These are phyloP conservation scores for Lablab purpureus DNA, from an alignment of 306 rosid species.

Conservation along the genomic window DNA sequence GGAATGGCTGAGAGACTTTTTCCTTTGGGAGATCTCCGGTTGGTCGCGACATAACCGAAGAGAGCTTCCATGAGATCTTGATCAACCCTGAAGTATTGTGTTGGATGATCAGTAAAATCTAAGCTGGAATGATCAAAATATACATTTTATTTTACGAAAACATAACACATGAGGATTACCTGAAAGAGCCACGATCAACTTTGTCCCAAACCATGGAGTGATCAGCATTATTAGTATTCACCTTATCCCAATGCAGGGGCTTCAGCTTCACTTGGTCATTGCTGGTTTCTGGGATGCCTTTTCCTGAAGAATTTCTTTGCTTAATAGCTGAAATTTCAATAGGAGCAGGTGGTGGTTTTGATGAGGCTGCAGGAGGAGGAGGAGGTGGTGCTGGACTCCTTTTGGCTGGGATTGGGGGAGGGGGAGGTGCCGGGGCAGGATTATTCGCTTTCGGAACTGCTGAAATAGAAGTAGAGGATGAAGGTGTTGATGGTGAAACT, in stretches of 20 bases:
- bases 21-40: conserved; percentile 63
- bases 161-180: conserved; percentile 53
- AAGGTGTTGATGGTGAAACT: conserved; percentile 37
- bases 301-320: conserved; percentile 53
- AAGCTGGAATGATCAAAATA: not conserved
- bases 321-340: conserved; percentile 28
- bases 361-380: conserved; percentile 57
- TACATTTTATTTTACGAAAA: not conserved
- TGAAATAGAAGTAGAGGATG: conserved; percentile 37
- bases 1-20: conserved; percentile 32
- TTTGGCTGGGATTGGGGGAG: conserved; percentile 44
- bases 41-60: conserved; percentile 78
- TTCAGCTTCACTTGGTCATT: conserved; percentile 69
- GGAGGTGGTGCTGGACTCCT: conserved; percentile 53
- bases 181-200: conserved; percentile 78
- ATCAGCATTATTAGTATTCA: conserved; percentile 69
- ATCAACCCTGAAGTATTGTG: conserved; percentile 63
- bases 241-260: conserved; percentile 95
- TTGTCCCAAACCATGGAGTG: conserved; percentile 99
- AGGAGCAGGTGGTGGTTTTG: conserved; percentile 50
- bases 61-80: conserved; percentile 90
- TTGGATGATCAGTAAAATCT: conserved; percentile 2
- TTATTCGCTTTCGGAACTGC: conserved; percentile 32
- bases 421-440: conserved; percentile 39
- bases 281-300: conserved; percentile 46